Evolutionary conservation across 139 green algal genomes (phyloP).

Genomic region (Chlorella sp.): DNA sequence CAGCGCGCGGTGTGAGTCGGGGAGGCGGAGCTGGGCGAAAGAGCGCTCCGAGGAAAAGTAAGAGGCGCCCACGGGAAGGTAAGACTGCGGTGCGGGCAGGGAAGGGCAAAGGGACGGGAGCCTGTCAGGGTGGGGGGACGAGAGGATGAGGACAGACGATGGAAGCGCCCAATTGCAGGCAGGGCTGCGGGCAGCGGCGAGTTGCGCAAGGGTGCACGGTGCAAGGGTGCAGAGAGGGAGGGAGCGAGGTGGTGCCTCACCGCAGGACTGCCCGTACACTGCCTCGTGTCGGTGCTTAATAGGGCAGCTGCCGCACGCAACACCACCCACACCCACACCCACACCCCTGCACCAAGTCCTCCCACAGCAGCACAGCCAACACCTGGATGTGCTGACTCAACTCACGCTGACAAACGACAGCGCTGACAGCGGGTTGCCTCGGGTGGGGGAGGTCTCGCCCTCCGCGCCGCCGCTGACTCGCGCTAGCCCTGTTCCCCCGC

Average conservation of each 20-base stretch:
- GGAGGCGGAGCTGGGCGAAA: conserved; percentile 83
- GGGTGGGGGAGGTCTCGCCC: background rate
- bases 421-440: conserved; percentile 46
- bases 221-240: background rate
- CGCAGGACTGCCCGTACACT: background rate
- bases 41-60: conserved; percentile 94
- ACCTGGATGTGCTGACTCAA: background rate
- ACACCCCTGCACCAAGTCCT: background rate
- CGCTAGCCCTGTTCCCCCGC: background rate
- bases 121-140: too few species aligned
- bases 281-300: too few species aligned
- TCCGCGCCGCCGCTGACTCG: background rate
- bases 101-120: background rate
- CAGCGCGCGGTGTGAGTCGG: conserved; percentile 49
- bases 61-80: conserved; percentile 28
- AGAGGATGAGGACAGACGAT: background rate
- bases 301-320: background rate
- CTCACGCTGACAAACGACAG: conserved; percentile 63
- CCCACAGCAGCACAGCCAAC: background rate
- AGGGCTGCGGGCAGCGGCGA: background rate
- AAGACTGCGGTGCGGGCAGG: background rate
- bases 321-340: background rate
- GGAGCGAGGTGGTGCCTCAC: background rate
- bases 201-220: background rate
- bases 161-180: background rate